phyloP scores from a whole-genome alignment of 768 basidiomycete genomes.

The Kwoniella heveanensis region DNA sequence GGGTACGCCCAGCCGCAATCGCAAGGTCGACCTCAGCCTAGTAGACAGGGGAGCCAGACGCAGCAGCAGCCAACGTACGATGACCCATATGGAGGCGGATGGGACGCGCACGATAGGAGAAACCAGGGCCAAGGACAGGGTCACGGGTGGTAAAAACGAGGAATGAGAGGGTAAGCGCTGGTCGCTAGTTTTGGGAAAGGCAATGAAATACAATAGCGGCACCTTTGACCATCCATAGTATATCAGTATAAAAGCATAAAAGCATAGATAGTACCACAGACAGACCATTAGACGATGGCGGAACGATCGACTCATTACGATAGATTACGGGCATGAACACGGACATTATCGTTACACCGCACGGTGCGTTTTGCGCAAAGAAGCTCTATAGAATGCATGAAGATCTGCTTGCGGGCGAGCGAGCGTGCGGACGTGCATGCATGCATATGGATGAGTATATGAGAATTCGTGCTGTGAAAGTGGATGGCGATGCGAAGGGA shows the following conservation, averaged over 20 bases:
- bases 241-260: conserved; percentile 3
- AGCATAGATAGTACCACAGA: no score
- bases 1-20: conserved; percentile 9
- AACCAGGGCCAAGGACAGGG: conserved; percentile 14
- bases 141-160: conserved; percentile 12
- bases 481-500: no score
- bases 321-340: background rate
- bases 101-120: conserved; percentile 14
- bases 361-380: no score
- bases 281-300: no score
- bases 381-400: no score
- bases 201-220: background rate
- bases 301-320: background rate
- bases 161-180: conserved; percentile 2
- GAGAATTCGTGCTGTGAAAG: no score
- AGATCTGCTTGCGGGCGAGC: no score
- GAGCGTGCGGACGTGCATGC: no score
- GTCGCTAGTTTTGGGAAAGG: background rate
- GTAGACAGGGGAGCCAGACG: conserved; percentile 3
- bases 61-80: background rate
- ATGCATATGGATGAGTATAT: no score
- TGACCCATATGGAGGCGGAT: conserved; percentile 4
- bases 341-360: no score
- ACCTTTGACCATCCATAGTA: background rate
- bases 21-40: background rate